Evolutionary conservation across 1,139 yeast species (phyloP).

Genomic region (Meyerozyma elateridarum): DNA sequence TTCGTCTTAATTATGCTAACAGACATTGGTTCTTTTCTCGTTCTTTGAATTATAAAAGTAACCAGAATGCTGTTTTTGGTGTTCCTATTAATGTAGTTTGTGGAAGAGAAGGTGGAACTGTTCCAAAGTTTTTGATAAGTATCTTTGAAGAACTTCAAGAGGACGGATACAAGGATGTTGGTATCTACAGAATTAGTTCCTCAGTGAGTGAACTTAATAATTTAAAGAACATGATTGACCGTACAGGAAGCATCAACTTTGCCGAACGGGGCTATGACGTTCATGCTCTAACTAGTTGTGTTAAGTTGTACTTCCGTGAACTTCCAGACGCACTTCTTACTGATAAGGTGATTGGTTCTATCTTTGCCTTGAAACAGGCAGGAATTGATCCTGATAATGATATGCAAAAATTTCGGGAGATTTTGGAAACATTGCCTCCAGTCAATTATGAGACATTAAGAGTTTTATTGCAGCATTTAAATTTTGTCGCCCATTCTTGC

Average conservation of each 20-base stretch:
- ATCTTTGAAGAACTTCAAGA: constrained; percentile 72
- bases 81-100: constrained; percentile 77
- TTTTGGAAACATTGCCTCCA: constrained; percentile 52
- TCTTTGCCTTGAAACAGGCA: constrained; percentile 41
- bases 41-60: constrained; percentile 27
- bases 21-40: constrained; percentile 56
- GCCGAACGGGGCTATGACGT: constrained; percentile 72
- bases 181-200: constrained; percentile 88
- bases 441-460: constrained; percentile 66
- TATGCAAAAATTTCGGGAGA: constrained; percentile 36
- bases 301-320: constrained; percentile 81
- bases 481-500: constrained; percentile 53
- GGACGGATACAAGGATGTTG: constrained; percentile 86
- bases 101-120: constrained; percentile 54
- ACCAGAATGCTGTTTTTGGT: constrained; percentile 63
- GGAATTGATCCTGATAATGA: constrained; percentile 16
- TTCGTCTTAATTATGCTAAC: constrained; percentile 42
- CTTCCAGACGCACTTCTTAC: constrained; percentile 84
- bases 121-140: constrained; percentile 64
- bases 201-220: constrained; percentile 74
- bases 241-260: constrained; percentile 54
- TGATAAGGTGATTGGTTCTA: constrained; percentile 42
- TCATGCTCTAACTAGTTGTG: constrained; percentile 86
- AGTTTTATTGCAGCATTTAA: constrained; percentile 65
- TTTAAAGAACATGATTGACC: constrained; percentile 70